Conservation (phyloP, 768 basidiomycete genomes). For the Ramaria rubella region DNA sequence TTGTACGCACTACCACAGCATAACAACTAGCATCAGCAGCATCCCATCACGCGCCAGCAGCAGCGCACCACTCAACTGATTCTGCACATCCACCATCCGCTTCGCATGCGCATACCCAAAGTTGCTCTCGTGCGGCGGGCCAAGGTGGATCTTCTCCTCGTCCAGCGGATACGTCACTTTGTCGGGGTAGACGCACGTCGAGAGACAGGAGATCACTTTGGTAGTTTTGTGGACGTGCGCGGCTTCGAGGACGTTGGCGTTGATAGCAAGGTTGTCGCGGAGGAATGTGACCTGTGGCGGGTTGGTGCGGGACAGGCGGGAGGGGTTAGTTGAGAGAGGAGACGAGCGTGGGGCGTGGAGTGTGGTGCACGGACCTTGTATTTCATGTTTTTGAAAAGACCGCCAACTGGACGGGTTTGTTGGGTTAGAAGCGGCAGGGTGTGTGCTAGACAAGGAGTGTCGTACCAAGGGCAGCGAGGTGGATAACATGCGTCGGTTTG, state of each 20-base stretch:
- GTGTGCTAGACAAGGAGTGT: too few relatives aligned
- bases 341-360: too few relatives aligned
- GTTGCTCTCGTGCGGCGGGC: slow-evolving; percentile 90
- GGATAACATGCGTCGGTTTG: slow-evolving; percentile 94
- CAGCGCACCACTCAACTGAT: too few relatives aligned
- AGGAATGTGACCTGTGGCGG: slow-evolving; percentile 72
- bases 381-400: slow-evolving; percentile 93
- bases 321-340: too few relatives aligned
- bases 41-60: slow-evolving; percentile 1
- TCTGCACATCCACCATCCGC: slow-evolving; percentile 91
- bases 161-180: slow-evolving; percentile 90
- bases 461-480: slow-evolving; percentile 89
- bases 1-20: slow-evolving; percentile 78
- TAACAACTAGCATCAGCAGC: too few relatives aligned
- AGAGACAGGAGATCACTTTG: slow-evolving; percentile 92
- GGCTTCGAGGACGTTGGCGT: slow-evolving; percentile 84
- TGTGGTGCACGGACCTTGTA: slow-evolving; percentile 58
- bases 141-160: slow-evolving; percentile 87
- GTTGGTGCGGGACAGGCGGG: too few relatives aligned
- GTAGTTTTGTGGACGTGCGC: slow-evolving; percentile 55
- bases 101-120: slow-evolving; percentile 97
- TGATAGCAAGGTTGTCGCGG: slow-evolving; percentile 91
- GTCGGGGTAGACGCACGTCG: slow-evolving; percentile 97
- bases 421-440: background rate
- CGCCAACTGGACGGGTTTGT: slow-evolving; percentile 63